phyloP scores from a whole-genome alignment of 2,329 filamentous ascomycete species.

The Lasiodiplodia gonubiensis region DNA sequence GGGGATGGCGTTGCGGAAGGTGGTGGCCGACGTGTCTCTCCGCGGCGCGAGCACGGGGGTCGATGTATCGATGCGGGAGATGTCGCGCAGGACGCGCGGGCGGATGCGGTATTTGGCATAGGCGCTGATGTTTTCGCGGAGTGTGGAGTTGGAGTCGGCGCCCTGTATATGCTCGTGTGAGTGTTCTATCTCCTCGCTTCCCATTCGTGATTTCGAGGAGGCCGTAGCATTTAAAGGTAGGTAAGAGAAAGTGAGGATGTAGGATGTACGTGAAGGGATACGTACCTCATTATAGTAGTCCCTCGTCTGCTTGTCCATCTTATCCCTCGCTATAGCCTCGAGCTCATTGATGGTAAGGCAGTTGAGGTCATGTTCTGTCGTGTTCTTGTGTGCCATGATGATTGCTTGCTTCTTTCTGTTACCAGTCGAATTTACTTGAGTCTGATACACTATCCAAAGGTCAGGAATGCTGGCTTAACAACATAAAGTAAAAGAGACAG shows the following conservation, averaged over 20 bases:
- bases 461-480: not conserved
- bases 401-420: not conserved
- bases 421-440: not conserved
- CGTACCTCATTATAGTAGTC: slow-evolving; percentile 26
- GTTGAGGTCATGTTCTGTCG: slow-evolving; percentile 32
- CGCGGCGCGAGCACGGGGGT: not conserved
- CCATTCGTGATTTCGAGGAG: not conserved
- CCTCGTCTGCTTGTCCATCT: slow-evolving; percentile 39
- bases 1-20: slow-evolving; percentile 50
- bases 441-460: not conserved
- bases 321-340: slow-evolving; percentile 36
- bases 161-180: not conserved
- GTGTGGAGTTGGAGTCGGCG: slow-evolving; percentile 30
- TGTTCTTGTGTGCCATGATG: not conserved
- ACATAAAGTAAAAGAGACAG: not conserved
- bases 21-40: not conserved
- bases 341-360: slow-evolving; percentile 39
- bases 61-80: slow-evolving; percentile 45
- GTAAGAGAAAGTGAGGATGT: not conserved
- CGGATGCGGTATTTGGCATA: slow-evolving; percentile 42
- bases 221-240: not conserved
- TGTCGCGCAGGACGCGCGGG: slow-evolving; percentile 47
- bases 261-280: not conserved
- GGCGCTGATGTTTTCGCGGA: slow-evolving; percentile 38
- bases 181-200: not conserved